Evolutionary conservation across 768 basidiomycete genomes (phyloP), one percentile per base, ranked within the genome.

Genomic region (Tephrocybe rancida): DNA sequence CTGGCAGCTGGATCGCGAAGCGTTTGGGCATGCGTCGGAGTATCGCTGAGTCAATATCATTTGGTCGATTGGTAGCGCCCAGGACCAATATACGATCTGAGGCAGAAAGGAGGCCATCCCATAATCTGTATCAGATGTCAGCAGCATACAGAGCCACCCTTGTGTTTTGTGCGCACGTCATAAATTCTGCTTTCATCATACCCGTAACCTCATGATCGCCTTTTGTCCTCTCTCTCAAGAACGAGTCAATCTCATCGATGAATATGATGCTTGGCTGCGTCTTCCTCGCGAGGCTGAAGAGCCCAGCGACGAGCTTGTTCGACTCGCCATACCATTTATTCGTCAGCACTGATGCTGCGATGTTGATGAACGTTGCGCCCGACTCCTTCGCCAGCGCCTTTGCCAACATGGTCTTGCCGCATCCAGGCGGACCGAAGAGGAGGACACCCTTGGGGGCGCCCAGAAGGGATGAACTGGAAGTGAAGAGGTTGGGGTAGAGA

Each of bases 371-470:
- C 0, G 95, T 96, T 6, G 97, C 97, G 16, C 93, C 92, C 2
- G 90, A 93, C 75, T 99, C 95, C 67, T 96, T 97, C 11, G 97
- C 97, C 7, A 99, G 81, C 1, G 96, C 96, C 67, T 96, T 96
- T 1, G 97, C 97, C n/a, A 99, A 81, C 94, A 99, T 95, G 1
- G 97, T 98, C 76, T 99, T 99, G 22, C 97, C 97, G 60, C 97
- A 99, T 5, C 97, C 96, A 1, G 97, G 97, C 37, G 95, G 97
- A 0, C 97, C 97, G 62, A 92, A 96, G 18, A 99, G 82, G 16
- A 98, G 80, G 8, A 98, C 96, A 11, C 97, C 97, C 67, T 98
- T 98, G 0, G 97, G 97, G 4, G 97, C 92, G 5, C 85, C 83
- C 55, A 97, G 83, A 19, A 98, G 82, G 13, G 87, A 80, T 0